Conservation (phyloP, 257 asterid species). For the Plantago elongata region DNA sequence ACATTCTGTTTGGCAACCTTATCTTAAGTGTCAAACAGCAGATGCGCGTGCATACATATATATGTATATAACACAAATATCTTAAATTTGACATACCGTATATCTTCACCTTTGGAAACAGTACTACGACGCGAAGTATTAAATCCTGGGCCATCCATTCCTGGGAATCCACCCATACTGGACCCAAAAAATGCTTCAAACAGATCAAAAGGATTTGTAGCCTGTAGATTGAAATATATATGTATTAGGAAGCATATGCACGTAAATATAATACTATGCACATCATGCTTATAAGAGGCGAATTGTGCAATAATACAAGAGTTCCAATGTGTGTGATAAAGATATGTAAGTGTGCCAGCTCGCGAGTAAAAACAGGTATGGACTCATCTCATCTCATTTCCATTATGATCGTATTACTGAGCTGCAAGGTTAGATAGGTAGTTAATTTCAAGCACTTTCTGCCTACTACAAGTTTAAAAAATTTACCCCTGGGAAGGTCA, state of each 20-base stretch:
- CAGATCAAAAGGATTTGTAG: slow-evolving; percentile 93
- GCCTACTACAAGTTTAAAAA: too few species aligned
- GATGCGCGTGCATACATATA: slow-evolving; percentile 10
- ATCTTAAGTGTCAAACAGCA: slow-evolving; percentile 7
- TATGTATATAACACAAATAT: slow-evolving; percentile 13
- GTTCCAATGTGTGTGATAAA: too few species aligned
- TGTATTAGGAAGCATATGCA: slow-evolving; percentile 18
- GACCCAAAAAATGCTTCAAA: slow-evolving; percentile 98
- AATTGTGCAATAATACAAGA: background rate
- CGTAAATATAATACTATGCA: background rate
- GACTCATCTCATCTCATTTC: too few species aligned
- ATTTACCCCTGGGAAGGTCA: too few species aligned
- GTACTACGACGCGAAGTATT: slow-evolving; percentile 79
- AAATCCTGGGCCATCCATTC: slow-evolving; percentile 76
- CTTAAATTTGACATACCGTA: slow-evolving; percentile 67
- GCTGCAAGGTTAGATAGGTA: too few species aligned
- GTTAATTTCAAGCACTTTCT: too few species aligned
- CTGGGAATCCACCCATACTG: slow-evolving; percentile 77
- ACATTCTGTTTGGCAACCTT: background rate
- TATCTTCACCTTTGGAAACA: slow-evolving; percentile 90
- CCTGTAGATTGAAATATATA: slow-evolving; percentile 29
- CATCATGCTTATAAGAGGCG: background rate
- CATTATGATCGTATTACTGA: too few species aligned
- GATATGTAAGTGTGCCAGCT: too few species aligned
- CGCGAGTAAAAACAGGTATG: too few species aligned